These are phyloP conservation scores for Earliella scabrosa DNA, from an alignment of 1,284 basidiomycete genomes.

Conservation along the genomic window DNA sequence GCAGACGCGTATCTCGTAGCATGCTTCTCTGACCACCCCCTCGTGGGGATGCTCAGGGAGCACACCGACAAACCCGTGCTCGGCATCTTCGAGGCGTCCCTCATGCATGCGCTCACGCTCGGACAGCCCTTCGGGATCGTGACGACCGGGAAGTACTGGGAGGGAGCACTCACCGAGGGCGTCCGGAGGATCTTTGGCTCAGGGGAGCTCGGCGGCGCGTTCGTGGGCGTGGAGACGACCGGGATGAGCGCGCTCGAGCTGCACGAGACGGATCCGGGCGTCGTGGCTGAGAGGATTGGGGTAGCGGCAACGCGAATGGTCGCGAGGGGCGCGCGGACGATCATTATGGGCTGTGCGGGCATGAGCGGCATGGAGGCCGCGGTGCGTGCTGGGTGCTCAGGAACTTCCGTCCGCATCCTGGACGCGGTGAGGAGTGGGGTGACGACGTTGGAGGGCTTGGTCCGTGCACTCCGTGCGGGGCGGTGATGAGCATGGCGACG, in stretches of 20 bases:
- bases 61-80: slow-evolving; percentile 40
- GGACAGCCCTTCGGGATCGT: slow-evolving; percentile 49
- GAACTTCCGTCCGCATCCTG: slow-evolving; percentile 41
- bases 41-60: slow-evolving; percentile 45
- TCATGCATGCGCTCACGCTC: slow-evolving; percentile 38
- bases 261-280: slow-evolving; percentile 38
- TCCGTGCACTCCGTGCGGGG: slow-evolving; percentile 13
- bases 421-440: slow-evolving; percentile 43
- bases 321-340: slow-evolving; percentile 30
- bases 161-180: slow-evolving; percentile 38
- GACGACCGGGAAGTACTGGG: slow-evolving; percentile 52
- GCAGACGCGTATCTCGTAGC: slow-evolving; percentile 46
- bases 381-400: slow-evolving; percentile 35
- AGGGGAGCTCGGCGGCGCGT: slow-evolving; percentile 21
- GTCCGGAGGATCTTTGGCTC: slow-evolving; percentile 23
- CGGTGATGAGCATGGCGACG: no score
- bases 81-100: slow-evolving; percentile 53
- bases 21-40: slow-evolving; percentile 55
- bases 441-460: slow-evolving; percentile 26
- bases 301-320: slow-evolving; percentile 36
- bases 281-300: slow-evolving; percentile 42
- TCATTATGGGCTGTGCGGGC: slow-evolving; percentile 53
- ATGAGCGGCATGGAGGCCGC: slow-evolving; percentile 51
- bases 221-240: slow-evolving; percentile 47
- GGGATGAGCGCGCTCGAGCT: slow-evolving; percentile 48